Evolutionary conservation across 148 eudicot species (phyloP), one percentile per base, ranked within the genome.

Genomic region (Fallopia convolvulus): DNA sequence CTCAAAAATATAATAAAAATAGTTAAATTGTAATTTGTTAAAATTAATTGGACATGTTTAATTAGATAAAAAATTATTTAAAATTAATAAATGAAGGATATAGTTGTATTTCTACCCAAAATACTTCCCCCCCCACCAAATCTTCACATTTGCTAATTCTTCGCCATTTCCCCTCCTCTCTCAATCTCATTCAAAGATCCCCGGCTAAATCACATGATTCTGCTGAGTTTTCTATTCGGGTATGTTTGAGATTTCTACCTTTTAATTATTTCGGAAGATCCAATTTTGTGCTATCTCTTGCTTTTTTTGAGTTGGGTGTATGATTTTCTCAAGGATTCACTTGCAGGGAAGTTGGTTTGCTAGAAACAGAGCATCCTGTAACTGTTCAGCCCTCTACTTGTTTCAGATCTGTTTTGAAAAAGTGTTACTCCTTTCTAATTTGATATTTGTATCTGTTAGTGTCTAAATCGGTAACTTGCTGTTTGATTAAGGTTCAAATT

Each of bases 341-440:
- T 65, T 65, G 14, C 15, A 65, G 12, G 71, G 71, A 32, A 30
- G 42, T 65, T 65, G 42, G 8, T 65, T 65, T 65, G 8, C 12
- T 65, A 33, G 41, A 32, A 65, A 65, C 42, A 32, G n/a, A 65
- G n/a, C 71, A 11, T 65, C 42, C n/a, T n/a, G n/a, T n/a, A n/a
- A n/a, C 32, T 12, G 71, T 65, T 14, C 71, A 8, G 32, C 36
- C 7, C 66, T 60, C 55, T 49, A 49, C 55, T 49, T 15, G 18
- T 49, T 49, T 56, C 42, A 65, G 71, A 65, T 65, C 14, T 60
- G 66, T 23, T 53, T 53, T 21, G n/a, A n/a, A 61, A 61, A 61
- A 61, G 15, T 23, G 36, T 7, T 7, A 61, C 33, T 14, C 15
- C 5, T 53, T 18, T 53, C 3, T 15, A 0, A 21, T 18, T 26